These are phyloP conservation scores for Irpex sp. DNA, from an alignment of 1,284 basidiomycete species.

Conservation along the genomic window DNA sequence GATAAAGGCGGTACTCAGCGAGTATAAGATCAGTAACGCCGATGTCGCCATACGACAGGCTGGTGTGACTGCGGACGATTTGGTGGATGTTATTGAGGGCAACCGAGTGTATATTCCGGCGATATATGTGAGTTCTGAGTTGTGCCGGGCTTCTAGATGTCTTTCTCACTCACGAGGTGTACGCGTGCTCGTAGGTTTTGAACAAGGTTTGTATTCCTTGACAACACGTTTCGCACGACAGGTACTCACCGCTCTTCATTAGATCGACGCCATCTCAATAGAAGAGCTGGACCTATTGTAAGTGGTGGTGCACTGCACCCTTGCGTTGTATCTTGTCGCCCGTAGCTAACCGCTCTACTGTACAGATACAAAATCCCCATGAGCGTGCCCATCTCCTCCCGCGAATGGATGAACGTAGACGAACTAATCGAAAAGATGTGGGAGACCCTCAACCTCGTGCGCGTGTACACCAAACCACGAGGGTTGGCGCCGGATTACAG, in stretches of 20 bases:
- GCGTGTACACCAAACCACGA: slow-evolving; percentile 95
- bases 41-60: slow-evolving; percentile 94
- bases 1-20: slow-evolving; percentile 93
- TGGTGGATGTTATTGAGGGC: slow-evolving; percentile 96
- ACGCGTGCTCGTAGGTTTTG: slow-evolving; percentile 46
- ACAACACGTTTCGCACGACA: background rate
- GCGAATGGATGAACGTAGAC: slow-evolving; percentile 96
- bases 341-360: background rate
- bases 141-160: background rate
- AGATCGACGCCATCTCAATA: slow-evolving; percentile 98
- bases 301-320: background rate
- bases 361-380: slow-evolving; percentile 88
- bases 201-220: slow-evolving; percentile 54
- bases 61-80: slow-evolving; percentile 91
- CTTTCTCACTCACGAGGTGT: background rate
- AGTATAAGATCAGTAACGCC: slow-evolving; percentile 89
- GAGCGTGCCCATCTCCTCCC: slow-evolving; percentile 91
- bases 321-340: background rate
- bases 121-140: slow-evolving; percentile 65
- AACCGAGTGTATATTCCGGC: slow-evolving; percentile 95
- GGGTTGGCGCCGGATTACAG: slow-evolving; percentile 89
- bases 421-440: slow-evolving; percentile 93
- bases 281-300: slow-evolving; percentile 96
- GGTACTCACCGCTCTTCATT: slow-evolving; percentile 24
- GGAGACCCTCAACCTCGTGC: slow-evolving; percentile 84